These are phyloP conservation scores for Jatropha curcas DNA, from an alignment of 345 rosid genomes.

Conservation along the genomic window DNA sequence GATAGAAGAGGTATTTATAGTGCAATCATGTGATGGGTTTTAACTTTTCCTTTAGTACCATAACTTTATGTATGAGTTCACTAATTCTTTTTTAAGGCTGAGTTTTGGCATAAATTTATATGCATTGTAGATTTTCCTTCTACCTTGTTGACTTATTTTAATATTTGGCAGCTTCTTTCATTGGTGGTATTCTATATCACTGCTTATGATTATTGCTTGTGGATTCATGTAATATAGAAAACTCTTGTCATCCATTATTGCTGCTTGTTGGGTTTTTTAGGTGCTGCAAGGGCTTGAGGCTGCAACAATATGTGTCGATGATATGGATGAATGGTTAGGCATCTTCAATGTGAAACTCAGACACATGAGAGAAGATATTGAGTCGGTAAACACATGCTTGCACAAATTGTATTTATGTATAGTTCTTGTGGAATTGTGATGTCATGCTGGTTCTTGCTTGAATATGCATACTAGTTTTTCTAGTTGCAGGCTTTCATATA, in stretches of 20 bases:
- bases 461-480: background rate
- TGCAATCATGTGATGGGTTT: background rate
- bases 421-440: conserved; percentile 17
- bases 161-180: background rate
- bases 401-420: conserved; percentile 10
- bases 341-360: conserved; percentile 95
- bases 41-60: background rate
- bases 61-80: background rate
- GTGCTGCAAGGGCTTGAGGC: conserved; percentile 95
- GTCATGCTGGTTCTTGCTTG: too few relatives aligned
- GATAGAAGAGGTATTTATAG: conserved; percentile 72
- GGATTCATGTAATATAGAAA: background rate
- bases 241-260: conserved; percentile 3
- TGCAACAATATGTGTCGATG: conserved; percentile 89
- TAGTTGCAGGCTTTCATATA: background rate
- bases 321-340: conserved; percentile 98
- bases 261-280: conserved; percentile 43
- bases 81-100: background rate
- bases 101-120: background rate
- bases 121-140: background rate
- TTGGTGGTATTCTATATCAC: background rate
- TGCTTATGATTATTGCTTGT: background rate
- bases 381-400: conserved; percentile 57
- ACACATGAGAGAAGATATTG: conserved; percentile 99
- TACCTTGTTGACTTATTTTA: background rate